Base-by-base conservation (phyloP, 2,329 filamentous ascomycete genomes). In the Plenodomus tracheiphilus region DNA sequence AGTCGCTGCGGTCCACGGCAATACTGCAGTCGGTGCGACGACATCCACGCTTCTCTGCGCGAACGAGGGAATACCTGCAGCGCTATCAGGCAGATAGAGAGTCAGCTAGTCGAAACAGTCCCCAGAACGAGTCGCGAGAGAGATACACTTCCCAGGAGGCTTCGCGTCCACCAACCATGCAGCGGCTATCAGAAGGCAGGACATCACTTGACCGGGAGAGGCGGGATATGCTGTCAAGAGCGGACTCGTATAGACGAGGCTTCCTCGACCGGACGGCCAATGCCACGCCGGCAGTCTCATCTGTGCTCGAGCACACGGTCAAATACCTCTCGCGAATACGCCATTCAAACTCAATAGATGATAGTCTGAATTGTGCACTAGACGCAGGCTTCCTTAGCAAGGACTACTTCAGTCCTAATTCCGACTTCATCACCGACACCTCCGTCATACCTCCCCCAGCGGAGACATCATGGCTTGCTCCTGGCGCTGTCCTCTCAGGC, bases 311-410 rank as follows among this genome's bases (percentile, higher is more conserved):
- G 61, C 79, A 82, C 56, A 80, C 81, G 1, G 81, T 87, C 59
- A 79, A 77, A 58, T 87, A 87, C 64, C 76, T 87, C 15, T 80
- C 83, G 46, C 76, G 78, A 43, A 72, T 87, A 53, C 81, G 83
- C 15, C 75, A 76, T 45, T 81, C 79, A 22, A 75, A 68, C 46
- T 77, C 75, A 11, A 75, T 80, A 43, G 78, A 83, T 51, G 81
- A 85, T 53, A 80, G 79, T 51, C 68, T 83, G 16, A 75, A 74
- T 30, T 75, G 74, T 16, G 81, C 81, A 13, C 76, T 79, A 4
- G 80, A 80, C 21, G 77, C 77, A 20, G 79, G 79, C 11, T 77
- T 85, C 46, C 72, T 79, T 17, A 75, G 71, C 18, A 77, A 80
- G 49, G 80, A 82, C 53, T 78, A 80, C 61, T 79, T 80, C 46